Evolutionary conservation across 2,329 filamentous ascomycete species (phyloP), one percentile per base, ranked within the genome.

Genomic region (Microcyclosporella mali): DNA sequence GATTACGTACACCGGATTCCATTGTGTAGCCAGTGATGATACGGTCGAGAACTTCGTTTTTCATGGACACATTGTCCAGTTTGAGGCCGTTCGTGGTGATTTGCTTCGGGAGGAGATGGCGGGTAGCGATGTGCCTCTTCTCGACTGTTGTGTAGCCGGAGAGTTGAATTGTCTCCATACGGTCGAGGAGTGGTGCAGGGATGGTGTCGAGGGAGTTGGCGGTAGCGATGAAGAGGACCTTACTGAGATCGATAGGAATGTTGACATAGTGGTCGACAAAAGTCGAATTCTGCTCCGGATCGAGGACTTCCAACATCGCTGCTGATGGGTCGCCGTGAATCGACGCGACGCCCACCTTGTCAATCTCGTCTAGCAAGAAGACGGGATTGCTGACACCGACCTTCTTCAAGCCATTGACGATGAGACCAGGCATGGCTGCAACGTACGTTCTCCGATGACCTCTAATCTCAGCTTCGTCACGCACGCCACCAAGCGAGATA

Each of bases 231-330:
- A 98, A 98, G 9, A 98, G 75, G 16, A 98, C 87, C 67, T 94
- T 95, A 69, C 88, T 94, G 15, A 98, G 75, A 62, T 98, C 92
- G 53, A 97, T 87, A 0, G 92, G 90, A 50, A 95, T 88, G 58
- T 89, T 89, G 63, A 98, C 80, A 64, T 97, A 98, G 68, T 98
- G 92, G 61, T 98, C 92, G 21, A 82, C 86, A 68, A 98, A 98
- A 8, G 81, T 84, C 66, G 94, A 79, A 61, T 98, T 98, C 68
- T 98, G 92, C 65, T 98, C 92, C 0, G 92, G 92, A 60, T 98
- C 92, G 34, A 98, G 74, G 9, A 98, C 92, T 66, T 98, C 92
- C 11, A 98, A 80, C 90, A 98, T 95, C 7, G 92, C 92, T 16
- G 92, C 92, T 15, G 88, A 94, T 3, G 92, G 92, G 59, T 98